These are phyloP conservation scores for Candida loeiensis DNA, from an alignment of 805 yeast genomes.

Conservation along the genomic window DNA sequence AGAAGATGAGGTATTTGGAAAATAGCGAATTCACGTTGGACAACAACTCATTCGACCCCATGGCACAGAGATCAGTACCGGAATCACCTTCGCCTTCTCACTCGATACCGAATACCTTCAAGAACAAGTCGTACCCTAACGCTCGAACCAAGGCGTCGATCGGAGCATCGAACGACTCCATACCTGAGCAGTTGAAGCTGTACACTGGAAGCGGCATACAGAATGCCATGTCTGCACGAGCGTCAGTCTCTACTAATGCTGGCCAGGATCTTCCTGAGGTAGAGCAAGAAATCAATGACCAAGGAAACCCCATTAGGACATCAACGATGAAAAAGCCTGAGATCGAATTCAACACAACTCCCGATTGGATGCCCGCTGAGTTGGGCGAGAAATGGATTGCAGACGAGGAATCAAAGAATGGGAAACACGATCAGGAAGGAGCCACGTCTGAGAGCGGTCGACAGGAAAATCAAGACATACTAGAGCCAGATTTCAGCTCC, in stretches of 20 bases:
- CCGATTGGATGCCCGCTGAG: slow-evolving; percentile 43
- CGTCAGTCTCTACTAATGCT: not conserved
- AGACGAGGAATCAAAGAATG: not conserved
- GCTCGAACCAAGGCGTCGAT: slow-evolving; percentile 37
- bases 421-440: not conserved
- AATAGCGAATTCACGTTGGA: slow-evolving; percentile 29
- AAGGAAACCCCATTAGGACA: slow-evolving; percentile 18
- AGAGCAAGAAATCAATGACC: not conserved
- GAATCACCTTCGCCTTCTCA: slow-evolving; percentile 14
- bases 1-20: slow-evolving; percentile 31
- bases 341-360: slow-evolving; percentile 22
- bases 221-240: too few species aligned
- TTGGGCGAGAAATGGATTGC: slow-evolving; percentile 33
- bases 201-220: too few species aligned
- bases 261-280: not conserved
- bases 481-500: slow-evolving; percentile 16
- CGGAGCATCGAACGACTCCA: slow-evolving; percentile 14
- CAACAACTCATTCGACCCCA: slow-evolving; percentile 7
- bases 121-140: slow-evolving; percentile 43
- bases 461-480: not conserved
- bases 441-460: not conserved
- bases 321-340: slow-evolving; percentile 20
- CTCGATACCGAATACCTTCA: slow-evolving; percentile 43
- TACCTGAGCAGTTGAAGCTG: slow-evolving; percentile 1
- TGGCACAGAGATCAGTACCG: slow-evolving; percentile 5